Conservation (phyloP, 2,329 filamentous ascomycete genomes). For the Myrmaecium sp. region DNA sequence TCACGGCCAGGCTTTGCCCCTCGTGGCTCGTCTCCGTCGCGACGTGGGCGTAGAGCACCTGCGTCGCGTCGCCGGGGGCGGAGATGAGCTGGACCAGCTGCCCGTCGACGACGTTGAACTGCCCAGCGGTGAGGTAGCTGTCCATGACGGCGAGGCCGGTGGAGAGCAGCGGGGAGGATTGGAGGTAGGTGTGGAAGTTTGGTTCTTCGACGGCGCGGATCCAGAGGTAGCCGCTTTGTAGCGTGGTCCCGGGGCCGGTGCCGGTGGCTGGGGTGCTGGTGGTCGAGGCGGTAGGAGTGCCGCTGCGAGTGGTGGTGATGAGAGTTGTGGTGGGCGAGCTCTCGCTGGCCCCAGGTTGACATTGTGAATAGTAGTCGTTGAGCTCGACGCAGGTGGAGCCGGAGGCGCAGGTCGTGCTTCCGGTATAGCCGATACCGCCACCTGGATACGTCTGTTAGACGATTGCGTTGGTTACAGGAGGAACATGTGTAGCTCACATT, state of each 20-base stretch:
- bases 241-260: conserved; percentile 25
- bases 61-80: conserved; percentile 27
- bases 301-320: conserved; percentile 6
- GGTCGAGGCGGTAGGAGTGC: conserved; percentile 3
- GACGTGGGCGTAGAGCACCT: conserved; percentile 17
- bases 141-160: conserved; percentile 35
- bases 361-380: conserved; percentile 23
- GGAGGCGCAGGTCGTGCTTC: conserved; percentile 12
- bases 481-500: too few species aligned
- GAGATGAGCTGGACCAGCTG: conserved; percentile 40
- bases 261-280: conserved; percentile 11
- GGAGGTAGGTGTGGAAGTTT: conserved; percentile 33
- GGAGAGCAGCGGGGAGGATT: conserved; percentile 18
- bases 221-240: conserved; percentile 37
- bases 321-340: conserved; percentile 7
- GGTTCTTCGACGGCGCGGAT: conserved; percentile 40
- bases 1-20: conserved; percentile 27
- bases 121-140: conserved; percentile 36
- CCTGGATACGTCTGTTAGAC: too few species aligned
- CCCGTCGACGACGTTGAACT: conserved; percentile 38
- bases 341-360: conserved; percentile 17
- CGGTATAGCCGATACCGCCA: conserved; percentile 13
- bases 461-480: too few species aligned
- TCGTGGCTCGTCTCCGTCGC: conserved; percentile 13
- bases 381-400: conserved; percentile 15